Evolutionary conservation across 2,329 filamentous ascomycete genomes (phyloP).

Genomic region (Ustulina deusta): DNA sequence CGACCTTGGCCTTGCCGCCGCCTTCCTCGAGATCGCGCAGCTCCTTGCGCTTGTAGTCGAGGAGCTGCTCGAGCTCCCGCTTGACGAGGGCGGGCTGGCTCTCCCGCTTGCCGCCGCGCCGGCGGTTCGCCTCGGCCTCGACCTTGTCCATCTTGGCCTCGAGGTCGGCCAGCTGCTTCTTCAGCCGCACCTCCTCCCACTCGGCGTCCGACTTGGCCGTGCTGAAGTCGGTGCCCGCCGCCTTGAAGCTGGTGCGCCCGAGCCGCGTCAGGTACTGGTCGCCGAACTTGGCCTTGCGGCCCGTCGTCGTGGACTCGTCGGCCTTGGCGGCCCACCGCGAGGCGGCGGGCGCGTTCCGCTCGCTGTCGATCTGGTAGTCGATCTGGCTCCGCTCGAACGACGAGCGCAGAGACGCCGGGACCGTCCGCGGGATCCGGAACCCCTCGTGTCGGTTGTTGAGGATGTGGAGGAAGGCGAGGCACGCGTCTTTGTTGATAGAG

Average conservation of each 20-base stretch:
- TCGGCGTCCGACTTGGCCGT: slow-evolving; percentile 83
- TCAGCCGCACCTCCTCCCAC: slow-evolving; percentile 96
- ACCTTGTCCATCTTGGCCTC: slow-evolving; percentile 89
- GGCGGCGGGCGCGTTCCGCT: slow-evolving; percentile 69
- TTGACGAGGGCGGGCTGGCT: slow-evolving; percentile 92
- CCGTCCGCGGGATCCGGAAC: slow-evolving; percentile 89
- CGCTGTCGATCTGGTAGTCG: slow-evolving; percentile 91
- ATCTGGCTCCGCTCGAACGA: slow-evolving; percentile 97
- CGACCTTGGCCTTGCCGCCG: slow-evolving; percentile 74
- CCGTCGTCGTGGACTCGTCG: slow-evolving; percentile 83
- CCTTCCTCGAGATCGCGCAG: slow-evolving; percentile 81
- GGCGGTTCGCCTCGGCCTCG: slow-evolving; percentile 76
- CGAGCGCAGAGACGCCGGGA: slow-evolving; percentile 89
- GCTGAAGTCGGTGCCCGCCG: slow-evolving; percentile 90
- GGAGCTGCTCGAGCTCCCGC: slow-evolving; percentile 89
- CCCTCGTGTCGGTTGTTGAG: slow-evolving; percentile 96
- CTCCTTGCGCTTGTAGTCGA: slow-evolving; percentile 92
- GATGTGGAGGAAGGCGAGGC: slow-evolving; percentile 94
- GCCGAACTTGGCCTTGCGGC: slow-evolving; percentile 96
- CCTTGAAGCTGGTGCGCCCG: slow-evolving; percentile 83
- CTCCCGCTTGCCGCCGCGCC: slow-evolving; percentile 70
- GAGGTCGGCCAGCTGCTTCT: slow-evolving; percentile 90
- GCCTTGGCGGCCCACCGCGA: slow-evolving; percentile 83
- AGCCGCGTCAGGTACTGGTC: slow-evolving; percentile 95
- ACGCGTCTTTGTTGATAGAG: slow-evolving; percentile 93